A percentile compares a stretch with the other conserved stretches of the same genome.
Conservation (phyloP, 352 stramenopile species). For the Globisporangium splendens region DNA sequence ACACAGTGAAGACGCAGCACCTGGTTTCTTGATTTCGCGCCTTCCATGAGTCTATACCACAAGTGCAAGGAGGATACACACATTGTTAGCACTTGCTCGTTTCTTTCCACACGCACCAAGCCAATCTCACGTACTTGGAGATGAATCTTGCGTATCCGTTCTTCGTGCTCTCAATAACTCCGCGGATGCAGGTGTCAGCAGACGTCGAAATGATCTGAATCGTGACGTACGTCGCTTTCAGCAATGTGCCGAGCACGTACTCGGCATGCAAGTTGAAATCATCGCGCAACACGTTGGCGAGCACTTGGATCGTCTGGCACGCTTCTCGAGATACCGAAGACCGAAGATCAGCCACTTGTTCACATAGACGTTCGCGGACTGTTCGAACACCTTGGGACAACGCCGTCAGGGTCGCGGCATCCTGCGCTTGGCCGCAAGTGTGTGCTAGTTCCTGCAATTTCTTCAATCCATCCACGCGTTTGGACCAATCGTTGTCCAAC, state of each 20-base stretch:
- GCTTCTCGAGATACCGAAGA: conserved; percentile 76
- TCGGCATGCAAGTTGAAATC: conserved; percentile 81
- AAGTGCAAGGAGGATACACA: background rate
- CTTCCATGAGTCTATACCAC: conserved; percentile 59
- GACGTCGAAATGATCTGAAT: conserved; percentile 82
- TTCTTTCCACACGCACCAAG: background rate
- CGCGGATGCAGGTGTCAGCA: conserved; percentile 65
- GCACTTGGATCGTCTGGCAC: conserved; percentile 61
- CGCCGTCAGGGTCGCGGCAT: conserved; percentile 16
- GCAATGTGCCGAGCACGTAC: conserved; percentile 55
- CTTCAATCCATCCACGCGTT: conserved; percentile 68
- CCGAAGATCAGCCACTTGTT: conserved; percentile 75
- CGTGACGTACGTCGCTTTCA: conserved; percentile 86
- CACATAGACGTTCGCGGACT: conserved; percentile 60
- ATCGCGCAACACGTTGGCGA: conserved; percentile 58
- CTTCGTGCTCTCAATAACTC: conserved; percentile 71
- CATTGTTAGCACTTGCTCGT: background rate
- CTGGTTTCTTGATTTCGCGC: conserved; percentile 69
- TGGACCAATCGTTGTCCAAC: conserved; percentile 72
- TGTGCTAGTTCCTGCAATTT: conserved; percentile 50
- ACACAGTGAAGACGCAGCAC: conserved; percentile 70
- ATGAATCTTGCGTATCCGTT: conserved; percentile 72
- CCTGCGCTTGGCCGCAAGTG: conserved; percentile 35
- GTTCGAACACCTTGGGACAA: conserved; percentile 44
- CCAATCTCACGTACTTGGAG: conserved; percentile 46